Evolutionary conservation across 768 basidiomycete species (phyloP).

Genomic region (Serendipita sp.): DNA sequence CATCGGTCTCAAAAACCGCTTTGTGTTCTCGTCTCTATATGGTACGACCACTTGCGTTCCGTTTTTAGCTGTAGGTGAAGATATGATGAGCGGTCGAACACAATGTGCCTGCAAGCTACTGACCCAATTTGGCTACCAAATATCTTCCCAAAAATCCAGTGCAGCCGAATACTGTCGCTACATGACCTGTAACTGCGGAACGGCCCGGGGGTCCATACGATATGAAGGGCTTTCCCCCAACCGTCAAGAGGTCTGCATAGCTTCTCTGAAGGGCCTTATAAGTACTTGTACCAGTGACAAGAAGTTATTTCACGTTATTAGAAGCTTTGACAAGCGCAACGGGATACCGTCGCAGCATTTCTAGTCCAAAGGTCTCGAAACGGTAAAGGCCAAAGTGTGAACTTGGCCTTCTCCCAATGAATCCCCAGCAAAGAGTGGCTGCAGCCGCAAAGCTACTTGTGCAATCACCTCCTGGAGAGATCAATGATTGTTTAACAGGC

Average conservation of each 20-base stretch:
- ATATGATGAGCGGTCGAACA: neutral
- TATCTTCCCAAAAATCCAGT: constrained; percentile 93
- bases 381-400: neutral
- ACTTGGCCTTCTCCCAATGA: constrained; percentile 26
- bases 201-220: constrained; percentile 68
- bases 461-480: constrained; percentile 89
- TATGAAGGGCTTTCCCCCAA: constrained; percentile 41
- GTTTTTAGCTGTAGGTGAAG: constrained; percentile 44
- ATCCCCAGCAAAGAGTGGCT: constrained; percentile 45
- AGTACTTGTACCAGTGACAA: neutral
- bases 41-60: constrained; percentile 91
- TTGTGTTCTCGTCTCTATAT: constrained; percentile 89
- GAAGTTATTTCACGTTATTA: neutral
- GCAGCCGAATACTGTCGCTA: constrained; percentile 92
- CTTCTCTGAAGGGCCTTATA: constrained; percentile 4
- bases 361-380: no score
- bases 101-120: constrained; percentile 15
- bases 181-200: constrained; percentile 77
- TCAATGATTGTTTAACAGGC: constrained; percentile 93
- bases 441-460: constrained; percentile 65
- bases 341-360: neutral
- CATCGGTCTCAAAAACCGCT: constrained; percentile 76
- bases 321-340: neutral
- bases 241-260: constrained; percentile 10
- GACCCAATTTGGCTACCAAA: constrained; percentile 84